Percentiles rank a stretch among this genome's conserved stretches.
Evolutionary conservation across 148 eudicot species (phyloP).

Genomic region (Cornus kousa): DNA sequence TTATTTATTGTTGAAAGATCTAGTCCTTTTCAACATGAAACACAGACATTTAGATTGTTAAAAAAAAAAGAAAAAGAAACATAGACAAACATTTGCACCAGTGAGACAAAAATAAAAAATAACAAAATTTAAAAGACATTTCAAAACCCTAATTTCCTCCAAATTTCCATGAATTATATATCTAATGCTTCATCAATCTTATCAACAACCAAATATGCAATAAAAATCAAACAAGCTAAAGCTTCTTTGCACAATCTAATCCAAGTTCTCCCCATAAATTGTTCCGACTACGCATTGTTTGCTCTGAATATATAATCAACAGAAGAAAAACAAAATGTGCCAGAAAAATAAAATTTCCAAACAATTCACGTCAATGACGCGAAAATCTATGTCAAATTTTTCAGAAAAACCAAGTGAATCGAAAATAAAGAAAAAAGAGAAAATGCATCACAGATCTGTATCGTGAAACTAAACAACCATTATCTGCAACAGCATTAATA

Average conservation of each 20-base stretch:
- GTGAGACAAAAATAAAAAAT: too few species aligned
- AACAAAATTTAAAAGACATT: background rate
- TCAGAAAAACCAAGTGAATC: background rate
- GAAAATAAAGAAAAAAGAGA: background rate
- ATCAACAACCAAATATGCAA: background rate
- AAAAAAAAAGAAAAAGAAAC: too few species aligned
- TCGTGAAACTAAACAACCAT: too few species aligned
- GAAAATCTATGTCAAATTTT: background rate
- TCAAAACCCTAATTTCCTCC: background rate
- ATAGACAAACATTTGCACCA: too few species aligned
- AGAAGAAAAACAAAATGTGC: background rate
- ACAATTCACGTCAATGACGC: background rate
- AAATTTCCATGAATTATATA: background rate
- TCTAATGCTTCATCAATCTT: background rate
- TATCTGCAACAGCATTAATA: background rate
- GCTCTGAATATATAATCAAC: background rate
- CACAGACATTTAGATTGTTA: too few species aligned
- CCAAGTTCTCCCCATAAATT: slow-evolving; percentile 1
- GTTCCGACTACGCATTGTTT: too few species aligned
- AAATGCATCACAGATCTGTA: background rate
- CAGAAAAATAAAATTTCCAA: background rate
- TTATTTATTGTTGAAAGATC: too few species aligned
- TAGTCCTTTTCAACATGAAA: too few species aligned
- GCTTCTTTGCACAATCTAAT: background rate
- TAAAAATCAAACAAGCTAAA: background rate